These are phyloP conservation scores for Moesziomyces sp. DNA, from an alignment of 1,284 basidiomycete species.

Conservation along the genomic window DNA sequence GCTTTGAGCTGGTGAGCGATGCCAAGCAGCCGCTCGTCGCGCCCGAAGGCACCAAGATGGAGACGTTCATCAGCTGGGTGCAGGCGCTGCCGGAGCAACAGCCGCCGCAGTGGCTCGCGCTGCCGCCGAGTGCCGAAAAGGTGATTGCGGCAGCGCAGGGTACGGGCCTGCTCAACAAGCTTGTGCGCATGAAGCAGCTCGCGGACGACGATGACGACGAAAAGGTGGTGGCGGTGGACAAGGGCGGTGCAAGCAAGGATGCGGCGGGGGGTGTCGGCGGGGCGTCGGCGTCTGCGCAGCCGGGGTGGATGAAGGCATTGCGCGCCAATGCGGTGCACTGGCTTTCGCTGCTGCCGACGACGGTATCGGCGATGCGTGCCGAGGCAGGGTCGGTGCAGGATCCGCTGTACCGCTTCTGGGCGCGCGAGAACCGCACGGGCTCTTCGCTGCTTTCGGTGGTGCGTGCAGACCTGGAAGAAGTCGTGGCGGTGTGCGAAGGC, in stretches of 20 bases:
- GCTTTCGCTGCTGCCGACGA: conserved; percentile 41
- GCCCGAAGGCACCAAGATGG: conserved; percentile 65
- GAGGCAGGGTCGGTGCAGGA: conserved; percentile 53
- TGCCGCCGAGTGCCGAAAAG: conserved; percentile 64
- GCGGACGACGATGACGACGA: conserved; percentile 61
- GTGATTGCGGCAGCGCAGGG: conserved; percentile 63
- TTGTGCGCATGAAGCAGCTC: conserved; percentile 61
- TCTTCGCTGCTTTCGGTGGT: conserved; percentile 48
- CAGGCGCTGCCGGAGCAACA: conserved; percentile 64
- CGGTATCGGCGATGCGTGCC: conserved; percentile 24
- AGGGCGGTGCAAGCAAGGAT: conserved; percentile 1
- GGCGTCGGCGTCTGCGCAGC: conserved; percentile 45
- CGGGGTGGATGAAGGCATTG: conserved; percentile 62
- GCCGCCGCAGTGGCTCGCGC: conserved; percentile 64
- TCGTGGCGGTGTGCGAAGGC: conserved; percentile 55
- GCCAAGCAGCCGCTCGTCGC: conserved; percentile 50
- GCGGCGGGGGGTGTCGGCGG: background rate
- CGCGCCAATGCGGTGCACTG: conserved; percentile 53
- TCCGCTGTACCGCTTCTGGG: conserved; percentile 64
- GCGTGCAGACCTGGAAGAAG: conserved; percentile 51
- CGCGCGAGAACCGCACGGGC: conserved; percentile 59
- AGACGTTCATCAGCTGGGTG: conserved; percentile 62
- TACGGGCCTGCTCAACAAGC: conserved; percentile 53
- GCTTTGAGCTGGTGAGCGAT: conserved; percentile 60
- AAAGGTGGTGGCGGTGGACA: conserved; percentile 7